Conservation (phyloP, 495 filamentous ascomycete genomes). For the Aspergillus bertholletiae region DNA sequence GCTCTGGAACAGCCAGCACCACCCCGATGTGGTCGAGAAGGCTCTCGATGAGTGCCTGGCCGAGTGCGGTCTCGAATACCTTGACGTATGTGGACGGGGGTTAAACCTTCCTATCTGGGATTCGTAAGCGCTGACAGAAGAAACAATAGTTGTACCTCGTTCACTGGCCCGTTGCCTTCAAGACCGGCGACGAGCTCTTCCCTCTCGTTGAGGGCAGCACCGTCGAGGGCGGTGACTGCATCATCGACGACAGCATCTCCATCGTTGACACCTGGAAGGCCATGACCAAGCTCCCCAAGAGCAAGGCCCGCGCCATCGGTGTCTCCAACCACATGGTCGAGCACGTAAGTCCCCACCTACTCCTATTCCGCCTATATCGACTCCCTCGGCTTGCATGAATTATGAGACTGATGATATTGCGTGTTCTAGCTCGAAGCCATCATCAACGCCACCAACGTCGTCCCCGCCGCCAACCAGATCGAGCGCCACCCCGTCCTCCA, state of each 20-base stretch:
- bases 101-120: not conserved
- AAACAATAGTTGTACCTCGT: conserved; percentile 50
- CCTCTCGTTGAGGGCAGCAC: conserved; percentile 35
- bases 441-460: conserved; percentile 46
- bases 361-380: not conserved
- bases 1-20: conserved; percentile 49
- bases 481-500: conserved; percentile 49
- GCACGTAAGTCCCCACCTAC: conserved; percentile 28
- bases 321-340: conserved; percentile 48
- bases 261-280: conserved; percentile 53
- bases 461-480: conserved; percentile 49
- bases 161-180: conserved; percentile 50
- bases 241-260: conserved; percentile 44
- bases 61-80: conserved; percentile 47
- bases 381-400: not conserved
- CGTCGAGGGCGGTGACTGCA: conserved; percentile 36
- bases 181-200: conserved; percentile 40
- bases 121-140: conserved; percentile 2
- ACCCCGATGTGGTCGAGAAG: conserved; percentile 42
- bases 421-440: conserved; percentile 42
- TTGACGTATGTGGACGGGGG: conserved; percentile 32
- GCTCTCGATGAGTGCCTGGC: conserved; percentile 44
- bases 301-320: conserved; percentile 47
- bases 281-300: conserved; percentile 49
- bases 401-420: not conserved